Conservation (phyloP, 2,329 filamentous ascomycete genomes). For the Aschersonia sp. region DNA sequence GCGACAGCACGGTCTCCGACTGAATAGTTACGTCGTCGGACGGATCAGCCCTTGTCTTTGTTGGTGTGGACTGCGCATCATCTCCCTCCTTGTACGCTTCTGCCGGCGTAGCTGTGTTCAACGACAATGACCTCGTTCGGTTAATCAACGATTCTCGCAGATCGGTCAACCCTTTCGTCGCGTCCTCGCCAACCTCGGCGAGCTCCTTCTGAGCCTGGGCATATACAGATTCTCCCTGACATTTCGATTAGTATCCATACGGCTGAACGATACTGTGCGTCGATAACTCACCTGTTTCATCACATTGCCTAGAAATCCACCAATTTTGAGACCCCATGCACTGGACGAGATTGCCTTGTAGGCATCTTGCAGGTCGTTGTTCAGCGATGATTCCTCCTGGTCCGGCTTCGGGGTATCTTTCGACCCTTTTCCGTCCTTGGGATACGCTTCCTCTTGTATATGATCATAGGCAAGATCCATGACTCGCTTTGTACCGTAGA, state of each 20-base stretch:
- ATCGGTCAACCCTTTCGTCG: constrained; percentile 63
- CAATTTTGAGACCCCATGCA: constrained; percentile 79
- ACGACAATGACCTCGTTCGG: constrained; percentile 59
- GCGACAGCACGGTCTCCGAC: constrained; percentile 54
- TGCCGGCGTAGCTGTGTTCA: constrained; percentile 29
- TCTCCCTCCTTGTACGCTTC: constrained; percentile 16
- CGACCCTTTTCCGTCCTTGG: constrained; percentile 37
- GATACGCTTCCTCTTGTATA: constrained; percentile 70
- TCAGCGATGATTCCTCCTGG: constrained; percentile 43
- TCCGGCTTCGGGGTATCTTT: constrained; percentile 25
- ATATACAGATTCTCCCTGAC: constrained; percentile 64
- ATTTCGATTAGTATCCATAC: constrained; percentile 1
- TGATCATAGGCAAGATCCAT: constrained; percentile 99
- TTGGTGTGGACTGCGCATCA: constrained; percentile 32
- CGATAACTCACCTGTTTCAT: constrained; percentile 59
- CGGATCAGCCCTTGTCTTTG: constrained; percentile 19
- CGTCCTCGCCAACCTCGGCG: constrained; percentile 63
- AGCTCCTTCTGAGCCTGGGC: constrained; percentile 80
- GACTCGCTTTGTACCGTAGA: constrained; percentile 3
- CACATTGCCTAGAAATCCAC: constrained; percentile 81
- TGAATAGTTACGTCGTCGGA: constrained; percentile 29
- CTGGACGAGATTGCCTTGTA: constrained; percentile 87
- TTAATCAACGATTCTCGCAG: constrained; percentile 53
- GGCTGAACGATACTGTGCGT: too few species aligned
- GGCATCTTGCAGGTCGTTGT: constrained; percentile 82